These are phyloP conservation scores for Rhynchosporium graminicola DNA, from an alignment of 2,329 filamentous ascomycete species.

Conservation along the genomic window DNA sequence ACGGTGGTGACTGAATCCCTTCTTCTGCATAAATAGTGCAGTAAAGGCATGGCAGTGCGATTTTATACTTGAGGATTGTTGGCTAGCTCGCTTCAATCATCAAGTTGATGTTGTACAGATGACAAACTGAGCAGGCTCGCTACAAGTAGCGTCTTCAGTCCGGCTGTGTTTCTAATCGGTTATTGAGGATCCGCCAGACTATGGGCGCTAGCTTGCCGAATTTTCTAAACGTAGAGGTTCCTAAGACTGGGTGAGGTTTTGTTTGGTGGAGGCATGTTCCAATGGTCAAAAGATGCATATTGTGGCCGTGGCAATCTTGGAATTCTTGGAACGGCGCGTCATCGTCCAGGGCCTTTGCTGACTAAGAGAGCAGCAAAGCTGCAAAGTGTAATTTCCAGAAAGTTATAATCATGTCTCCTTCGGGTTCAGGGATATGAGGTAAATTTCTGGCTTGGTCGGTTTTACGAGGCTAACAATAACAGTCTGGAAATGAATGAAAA, in stretches of 20 bases:
- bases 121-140: background rate
- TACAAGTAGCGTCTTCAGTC: background rate
- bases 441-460: too few species aligned
- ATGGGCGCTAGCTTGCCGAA: background rate
- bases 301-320: background rate
- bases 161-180: background rate
- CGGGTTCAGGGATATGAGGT: too few species aligned
- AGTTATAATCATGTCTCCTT: too few species aligned
- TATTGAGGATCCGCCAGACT: background rate
- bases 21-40: background rate
- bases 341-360: background rate
- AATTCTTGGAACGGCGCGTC: constrained; percentile 2
- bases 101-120: background rate
- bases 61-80: background rate
- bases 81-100: background rate
- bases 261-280: too few species aligned
- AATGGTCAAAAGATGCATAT: background rate
- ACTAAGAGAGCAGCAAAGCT: background rate
- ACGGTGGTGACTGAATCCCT: background rate
- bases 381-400: too few species aligned
- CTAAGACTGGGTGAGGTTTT: background rate
- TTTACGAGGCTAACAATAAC: too few species aligned
- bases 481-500: too few species aligned
- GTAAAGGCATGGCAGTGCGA: background rate
- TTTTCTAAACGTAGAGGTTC: background rate